Evolutionary conservation across 2,329 filamentous ascomycete species (phyloP), one percentile per base, ranked within the genome.

Genomic region (Alternaria alternata): DNA sequence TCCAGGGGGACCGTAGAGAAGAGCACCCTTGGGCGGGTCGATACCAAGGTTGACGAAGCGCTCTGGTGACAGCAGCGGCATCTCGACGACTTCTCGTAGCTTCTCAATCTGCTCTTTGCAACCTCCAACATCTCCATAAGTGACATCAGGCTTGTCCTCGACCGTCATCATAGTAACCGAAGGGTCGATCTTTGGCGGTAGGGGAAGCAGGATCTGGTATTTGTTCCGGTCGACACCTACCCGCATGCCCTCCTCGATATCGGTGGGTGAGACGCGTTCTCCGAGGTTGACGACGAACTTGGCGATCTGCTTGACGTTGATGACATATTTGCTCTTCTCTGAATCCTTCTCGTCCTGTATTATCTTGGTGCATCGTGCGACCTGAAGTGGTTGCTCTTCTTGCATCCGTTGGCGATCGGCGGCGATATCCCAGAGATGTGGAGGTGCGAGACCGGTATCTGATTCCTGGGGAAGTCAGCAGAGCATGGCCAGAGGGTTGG

Each of bases 81-180:
- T 98, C 82, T 99, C 95, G 58, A 99, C 95, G 54, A 99, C 95
- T 82, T 99, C 95, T 79, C 95, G 88, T 69, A 99, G 87, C 86
- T 99, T 99, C 85, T 99, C 95, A 41, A 99, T 97, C 82, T 99
- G 95, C 81, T 99, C 95, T 82, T 99, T 99, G 87, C 94, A 98
- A 57, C 95, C 95, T 81, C 95, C 95, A 41, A 99, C 94, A 83
- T 99, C 95, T 71, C 95, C 95, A 74, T 99, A 99, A 64, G 95
- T 99, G 63, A 99, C 95, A 79, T 99, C 95, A 16, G 95, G 95
- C 85, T 99, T 99, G 83, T 99, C 95, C 84, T 99, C 95, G 66
- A 99, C 95, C 51, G 95, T 98, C 95, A 99, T 99, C 95, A 99
- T 99, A 39, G 95, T 99, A 69, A 99, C 95, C 71, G 92, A 97